Conservation (phyloP, 2,329 filamentous ascomycete species). For the Acephala macrosclerotiorum region DNA sequence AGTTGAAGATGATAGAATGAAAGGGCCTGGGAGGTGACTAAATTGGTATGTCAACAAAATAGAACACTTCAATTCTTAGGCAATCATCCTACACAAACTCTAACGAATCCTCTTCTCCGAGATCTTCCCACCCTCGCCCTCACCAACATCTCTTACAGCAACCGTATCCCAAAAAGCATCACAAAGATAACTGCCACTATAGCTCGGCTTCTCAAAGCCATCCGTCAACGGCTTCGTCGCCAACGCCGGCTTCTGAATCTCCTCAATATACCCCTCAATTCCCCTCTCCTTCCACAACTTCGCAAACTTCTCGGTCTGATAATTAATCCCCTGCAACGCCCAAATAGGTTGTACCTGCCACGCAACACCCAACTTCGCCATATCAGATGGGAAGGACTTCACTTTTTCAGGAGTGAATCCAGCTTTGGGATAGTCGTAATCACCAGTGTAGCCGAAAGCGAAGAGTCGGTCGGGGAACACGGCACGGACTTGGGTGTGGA, state of each 20-base stretch:
- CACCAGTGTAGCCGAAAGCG: conserved; percentile 49
- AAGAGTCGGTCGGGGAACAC: conserved; percentile 48
- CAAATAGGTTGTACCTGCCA: conserved; percentile 53
- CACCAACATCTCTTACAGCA: conserved; percentile 39
- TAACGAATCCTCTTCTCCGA: conserved; percentile 20
- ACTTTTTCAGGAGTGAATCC: conserved; percentile 45
- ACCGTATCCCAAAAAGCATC: conserved; percentile 48
- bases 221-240: conserved; percentile 42
- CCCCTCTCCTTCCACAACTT: conserved; percentile 46
- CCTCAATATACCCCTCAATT: conserved; percentile 47
- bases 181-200: conserved; percentile 46
- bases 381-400: conserved; percentile 43
- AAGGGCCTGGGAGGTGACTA: no score
- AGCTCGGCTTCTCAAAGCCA: conserved; percentile 48
- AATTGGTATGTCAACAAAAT: no score
- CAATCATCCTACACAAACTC: not conserved
- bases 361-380: conserved; percentile 48
- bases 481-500: conserved; percentile 46
- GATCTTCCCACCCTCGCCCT: conserved; percentile 23
- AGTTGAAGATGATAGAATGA: no score
- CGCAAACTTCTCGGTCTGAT: conserved; percentile 45
- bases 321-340: conserved; percentile 46
- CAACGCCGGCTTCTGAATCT: conserved; percentile 34
- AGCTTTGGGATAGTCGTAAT: conserved; percentile 46
- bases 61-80: no score